These are phyloP conservation scores for Penicillium riverlandense DNA, from an alignment of 495 filamentous ascomycete genomes.

Conservation along the genomic window DNA sequence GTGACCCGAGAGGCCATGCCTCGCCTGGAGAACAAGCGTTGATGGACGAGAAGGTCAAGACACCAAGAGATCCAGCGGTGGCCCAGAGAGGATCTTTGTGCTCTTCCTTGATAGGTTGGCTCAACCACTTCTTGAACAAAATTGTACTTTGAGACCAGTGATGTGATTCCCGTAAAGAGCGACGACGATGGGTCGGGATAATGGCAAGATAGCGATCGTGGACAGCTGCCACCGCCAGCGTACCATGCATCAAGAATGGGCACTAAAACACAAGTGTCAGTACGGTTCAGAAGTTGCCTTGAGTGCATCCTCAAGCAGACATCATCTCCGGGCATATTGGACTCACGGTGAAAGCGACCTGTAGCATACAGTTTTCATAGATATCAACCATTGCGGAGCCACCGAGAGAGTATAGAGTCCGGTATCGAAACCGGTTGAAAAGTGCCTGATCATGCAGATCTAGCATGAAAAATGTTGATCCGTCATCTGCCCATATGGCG, in stretches of 20 bases:
- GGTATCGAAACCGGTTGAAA: no score
- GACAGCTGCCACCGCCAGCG: constrained; percentile 24
- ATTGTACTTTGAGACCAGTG: constrained; percentile 23
- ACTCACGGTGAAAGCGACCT: constrained; percentile 7
- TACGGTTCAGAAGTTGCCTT: no score
- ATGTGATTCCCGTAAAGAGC: constrained; percentile 18
- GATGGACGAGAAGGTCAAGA: constrained; percentile 22
- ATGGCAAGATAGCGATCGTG: constrained; percentile 24
- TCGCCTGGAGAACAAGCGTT: constrained; percentile 16
- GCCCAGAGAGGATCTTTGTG: constrained; percentile 36
- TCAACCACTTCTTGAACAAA: constrained; percentile 21
- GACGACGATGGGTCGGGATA: constrained; percentile 3
- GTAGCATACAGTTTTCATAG: no score
- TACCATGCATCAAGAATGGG: constrained; percentile 36
- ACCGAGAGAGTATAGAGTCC: no score
- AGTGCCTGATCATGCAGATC: no score
- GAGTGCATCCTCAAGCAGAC: no score
- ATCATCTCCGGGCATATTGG: background rate
- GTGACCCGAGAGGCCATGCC: constrained; percentile 29
- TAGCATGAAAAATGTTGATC: no score
- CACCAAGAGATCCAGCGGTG: constrained; percentile 28
- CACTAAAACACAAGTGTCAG: constrained; percentile 10
- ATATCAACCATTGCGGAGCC: no score
- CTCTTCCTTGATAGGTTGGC: constrained; percentile 14
- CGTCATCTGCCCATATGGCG: no score